Evolutionary conservation across 306 rosid genomes (phyloP).

Genomic region (Cyclanthera cordifolia): DNA sequence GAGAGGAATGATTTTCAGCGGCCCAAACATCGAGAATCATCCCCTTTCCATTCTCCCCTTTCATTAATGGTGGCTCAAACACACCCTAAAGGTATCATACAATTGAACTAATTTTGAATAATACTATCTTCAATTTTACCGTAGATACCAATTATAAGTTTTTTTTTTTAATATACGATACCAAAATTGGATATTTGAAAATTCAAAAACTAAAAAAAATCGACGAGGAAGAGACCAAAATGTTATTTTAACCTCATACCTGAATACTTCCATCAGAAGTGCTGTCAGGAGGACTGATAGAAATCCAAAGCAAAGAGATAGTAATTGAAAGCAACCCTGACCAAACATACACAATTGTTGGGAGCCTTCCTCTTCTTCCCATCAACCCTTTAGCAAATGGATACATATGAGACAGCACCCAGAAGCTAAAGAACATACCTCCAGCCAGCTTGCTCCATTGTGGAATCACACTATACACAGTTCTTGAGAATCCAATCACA

Average conservation of each 20-base stretch:
- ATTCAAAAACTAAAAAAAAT: too few species aligned
- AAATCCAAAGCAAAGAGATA: constrained; percentile 55
- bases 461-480: constrained; percentile 60
- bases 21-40: too few species aligned
- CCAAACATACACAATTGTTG: constrained; percentile 68
- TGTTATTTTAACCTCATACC: constrained; percentile 11
- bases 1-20: too few species aligned
- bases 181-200: too few species aligned
- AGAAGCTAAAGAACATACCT: constrained; percentile 62
- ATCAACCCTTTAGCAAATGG: constrained; percentile 79
- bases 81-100: too few species aligned
- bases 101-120: too few species aligned
- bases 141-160: too few species aligned
- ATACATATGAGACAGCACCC: constrained; percentile 83
- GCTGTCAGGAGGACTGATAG: constrained; percentile 38
- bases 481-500: constrained; percentile 52
- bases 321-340: constrained; percentile 59
- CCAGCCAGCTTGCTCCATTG: constrained; percentile 62
- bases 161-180: too few species aligned
- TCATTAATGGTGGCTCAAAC: too few species aligned
- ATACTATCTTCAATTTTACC: too few species aligned
- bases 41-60: too few species aligned
- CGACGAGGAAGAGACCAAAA: too few species aligned
- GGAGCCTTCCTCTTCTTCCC: constrained; percentile 75
- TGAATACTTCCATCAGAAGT: constrained; percentile 9